Conservation (phyloP, 1,284 basidiomycete species). For the Leccinum pallidistipes region DNA sequence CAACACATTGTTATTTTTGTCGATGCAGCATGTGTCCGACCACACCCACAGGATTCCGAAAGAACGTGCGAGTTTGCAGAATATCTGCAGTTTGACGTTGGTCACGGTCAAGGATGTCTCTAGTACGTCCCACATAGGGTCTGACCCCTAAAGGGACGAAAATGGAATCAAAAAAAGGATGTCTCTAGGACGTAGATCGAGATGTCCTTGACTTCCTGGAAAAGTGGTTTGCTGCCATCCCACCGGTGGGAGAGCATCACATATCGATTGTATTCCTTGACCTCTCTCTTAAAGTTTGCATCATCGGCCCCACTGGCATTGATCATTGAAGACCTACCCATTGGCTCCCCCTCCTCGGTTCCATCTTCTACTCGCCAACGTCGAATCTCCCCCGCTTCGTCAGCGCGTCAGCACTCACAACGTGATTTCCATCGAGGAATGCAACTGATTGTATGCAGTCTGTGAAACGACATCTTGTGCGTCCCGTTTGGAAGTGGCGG, state of each 20-base stretch:
- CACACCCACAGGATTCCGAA: slow-evolving; percentile 9
- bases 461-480: background rate
- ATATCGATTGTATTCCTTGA: background rate
- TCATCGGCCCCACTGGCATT: background rate
- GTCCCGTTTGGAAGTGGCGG: background rate
- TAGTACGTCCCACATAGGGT: no score
- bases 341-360: background rate
- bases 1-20: background rate
- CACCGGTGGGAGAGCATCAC: background rate
- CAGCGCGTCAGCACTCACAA: slow-evolving; percentile 7
- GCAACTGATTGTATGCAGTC: slow-evolving; percentile 1
- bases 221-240: background rate
- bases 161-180: background rate
- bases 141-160: no score
- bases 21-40: slow-evolving; percentile 14
- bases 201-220: background rate
- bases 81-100: slow-evolving; percentile 2
- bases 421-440: slow-evolving; percentile 5
- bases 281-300: background rate
- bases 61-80: slow-evolving; percentile 4
- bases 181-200: slow-evolving; percentile 1
- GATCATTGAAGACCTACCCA: slow-evolving; percentile 3
- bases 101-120: no score
- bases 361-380: slow-evolving; percentile 13
- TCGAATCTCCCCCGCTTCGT: background rate